A percentile compares a stretch with the other conserved stretches of the same genome.
Evolutionary conservation across 306 rosid genomes (phyloP).

Genomic region (Alnus glutinosa): DNA sequence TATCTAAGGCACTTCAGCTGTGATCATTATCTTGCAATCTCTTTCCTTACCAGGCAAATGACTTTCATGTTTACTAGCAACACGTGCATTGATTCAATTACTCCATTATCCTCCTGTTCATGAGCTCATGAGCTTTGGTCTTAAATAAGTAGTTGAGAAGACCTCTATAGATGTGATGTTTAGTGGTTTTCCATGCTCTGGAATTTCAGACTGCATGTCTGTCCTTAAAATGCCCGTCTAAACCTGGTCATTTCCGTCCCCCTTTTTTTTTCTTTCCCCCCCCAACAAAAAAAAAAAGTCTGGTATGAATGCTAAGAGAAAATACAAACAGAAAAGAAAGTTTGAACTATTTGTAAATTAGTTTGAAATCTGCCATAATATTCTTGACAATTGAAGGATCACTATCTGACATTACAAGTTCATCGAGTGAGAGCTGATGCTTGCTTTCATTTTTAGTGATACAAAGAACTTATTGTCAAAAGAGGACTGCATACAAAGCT

Average conservation of each 20-base stretch:
- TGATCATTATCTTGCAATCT: background rate
- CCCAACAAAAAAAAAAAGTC: too few relatives aligned
- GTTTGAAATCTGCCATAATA: constrained; percentile 5
- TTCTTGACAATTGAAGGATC: background rate
- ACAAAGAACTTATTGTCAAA: constrained; percentile 39
- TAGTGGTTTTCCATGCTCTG: background rate
- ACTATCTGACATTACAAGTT: background rate
- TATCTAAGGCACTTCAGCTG: background rate
- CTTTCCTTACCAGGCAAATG: background rate
- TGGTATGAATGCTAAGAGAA: background rate
- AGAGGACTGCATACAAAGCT: constrained; percentile 43
- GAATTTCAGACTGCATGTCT: background rate
- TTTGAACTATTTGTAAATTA: background rate
- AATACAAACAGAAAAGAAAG: background rate
- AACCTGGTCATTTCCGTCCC: background rate
- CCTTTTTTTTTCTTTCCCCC: background rate
- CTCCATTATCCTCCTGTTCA: background rate
- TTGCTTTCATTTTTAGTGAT: constrained; percentile 45
- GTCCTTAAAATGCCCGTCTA: background rate
- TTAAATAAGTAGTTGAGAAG: background rate
- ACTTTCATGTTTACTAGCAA: background rate
- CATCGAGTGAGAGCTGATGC: constrained; percentile 8
- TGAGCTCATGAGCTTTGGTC: background rate
- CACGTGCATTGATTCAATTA: background rate
- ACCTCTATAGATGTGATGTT: background rate